Conservation (phyloP, 345 rosid species). For the Populus ilicifolia region DNA sequence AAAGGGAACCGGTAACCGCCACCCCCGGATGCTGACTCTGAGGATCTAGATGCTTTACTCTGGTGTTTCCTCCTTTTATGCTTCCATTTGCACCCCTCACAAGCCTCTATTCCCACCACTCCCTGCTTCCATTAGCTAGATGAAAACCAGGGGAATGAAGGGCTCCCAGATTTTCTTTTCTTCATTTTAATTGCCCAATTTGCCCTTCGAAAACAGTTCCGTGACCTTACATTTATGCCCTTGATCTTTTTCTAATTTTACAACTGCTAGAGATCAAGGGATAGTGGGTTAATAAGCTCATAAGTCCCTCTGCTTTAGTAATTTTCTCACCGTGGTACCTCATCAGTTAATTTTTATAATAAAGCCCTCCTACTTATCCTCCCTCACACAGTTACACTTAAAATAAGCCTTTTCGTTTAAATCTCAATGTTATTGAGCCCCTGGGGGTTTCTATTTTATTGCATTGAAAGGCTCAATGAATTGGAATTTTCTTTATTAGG, state of each 20-base stretch:
- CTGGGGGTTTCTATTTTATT: no score
- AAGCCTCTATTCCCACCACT: slow-evolving; percentile 44
- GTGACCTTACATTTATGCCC: not conserved
- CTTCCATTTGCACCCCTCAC: slow-evolving; percentile 52
- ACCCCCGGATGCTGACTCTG: slow-evolving; percentile 40
- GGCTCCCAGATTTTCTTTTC: not conserved
- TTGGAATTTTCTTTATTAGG: no score
- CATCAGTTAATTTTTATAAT: no score
- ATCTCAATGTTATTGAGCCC: no score
- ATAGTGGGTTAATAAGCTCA: not conserved
- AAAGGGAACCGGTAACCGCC: slow-evolving; percentile 61
- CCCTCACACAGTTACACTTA: no score
- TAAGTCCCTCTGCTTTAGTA: no score
- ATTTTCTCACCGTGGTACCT: no score
- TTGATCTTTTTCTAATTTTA: not conserved
- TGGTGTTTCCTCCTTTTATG: slow-evolving; percentile 17
- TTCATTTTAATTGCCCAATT: not conserved
- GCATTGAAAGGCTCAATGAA: no score
- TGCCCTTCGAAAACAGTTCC: not conserved
- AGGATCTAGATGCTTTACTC: slow-evolving; percentile 39
- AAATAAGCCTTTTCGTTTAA: no score
- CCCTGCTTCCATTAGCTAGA: slow-evolving; percentile 4
- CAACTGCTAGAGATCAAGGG: not conserved
- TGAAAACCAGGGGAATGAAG: not conserved
- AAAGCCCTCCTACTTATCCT: no score